Evolutionary conservation across 768 basidiomycete species (phyloP).

Genomic region (Aureoboletus auriporus): DNA sequence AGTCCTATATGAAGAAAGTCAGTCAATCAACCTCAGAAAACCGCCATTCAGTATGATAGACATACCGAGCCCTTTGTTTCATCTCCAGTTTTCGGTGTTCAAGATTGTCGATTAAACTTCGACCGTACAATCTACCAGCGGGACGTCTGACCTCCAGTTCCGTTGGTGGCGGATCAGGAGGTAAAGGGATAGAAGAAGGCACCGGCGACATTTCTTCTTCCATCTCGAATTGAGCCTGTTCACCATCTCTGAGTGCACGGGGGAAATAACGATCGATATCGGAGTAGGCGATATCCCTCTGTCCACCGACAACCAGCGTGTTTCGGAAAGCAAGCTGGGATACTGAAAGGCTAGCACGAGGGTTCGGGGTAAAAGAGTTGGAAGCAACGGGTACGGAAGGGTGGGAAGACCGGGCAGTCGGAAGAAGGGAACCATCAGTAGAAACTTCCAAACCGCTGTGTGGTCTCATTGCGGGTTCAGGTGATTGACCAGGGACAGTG

Average conservation of each 20-base stretch:
- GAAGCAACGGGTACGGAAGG: conserved; percentile 43
- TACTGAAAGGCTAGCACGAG: conserved; percentile 64
- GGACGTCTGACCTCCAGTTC: conserved; percentile 43
- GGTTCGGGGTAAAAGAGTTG: conserved; percentile 75
- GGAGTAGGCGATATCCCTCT: conserved; percentile 55
- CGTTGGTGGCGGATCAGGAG: conserved; percentile 27
- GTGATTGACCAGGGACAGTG: conserved; percentile 30
- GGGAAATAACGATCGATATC: conserved; percentile 62
- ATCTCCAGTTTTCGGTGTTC: conserved; percentile 80
- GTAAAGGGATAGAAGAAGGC: conserved; percentile 27
- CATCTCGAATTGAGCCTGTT: conserved; percentile 57
- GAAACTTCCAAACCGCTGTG: conserved; percentile 62
- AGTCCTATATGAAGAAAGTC: conserved; percentile 44
- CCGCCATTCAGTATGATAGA: neutral
- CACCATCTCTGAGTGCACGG: conserved; percentile 73
- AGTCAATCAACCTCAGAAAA: conserved; percentile 1
- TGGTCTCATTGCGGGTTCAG: conserved; percentile 31
- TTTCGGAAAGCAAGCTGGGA: conserved; percentile 88
- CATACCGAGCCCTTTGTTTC: conserved; percentile 79
- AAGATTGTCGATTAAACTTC: conserved; percentile 87
- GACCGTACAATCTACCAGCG: conserved; percentile 81
- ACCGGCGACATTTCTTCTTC: conserved; percentile 35
- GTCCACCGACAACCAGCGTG: conserved; percentile 66
- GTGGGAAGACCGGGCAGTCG: conserved; percentile 60
- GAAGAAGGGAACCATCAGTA: conserved; percentile 72